Evolutionary conservation across 495 filamentous ascomycete species (phyloP).

Genomic region (Rhypophila decipiens): DNA sequence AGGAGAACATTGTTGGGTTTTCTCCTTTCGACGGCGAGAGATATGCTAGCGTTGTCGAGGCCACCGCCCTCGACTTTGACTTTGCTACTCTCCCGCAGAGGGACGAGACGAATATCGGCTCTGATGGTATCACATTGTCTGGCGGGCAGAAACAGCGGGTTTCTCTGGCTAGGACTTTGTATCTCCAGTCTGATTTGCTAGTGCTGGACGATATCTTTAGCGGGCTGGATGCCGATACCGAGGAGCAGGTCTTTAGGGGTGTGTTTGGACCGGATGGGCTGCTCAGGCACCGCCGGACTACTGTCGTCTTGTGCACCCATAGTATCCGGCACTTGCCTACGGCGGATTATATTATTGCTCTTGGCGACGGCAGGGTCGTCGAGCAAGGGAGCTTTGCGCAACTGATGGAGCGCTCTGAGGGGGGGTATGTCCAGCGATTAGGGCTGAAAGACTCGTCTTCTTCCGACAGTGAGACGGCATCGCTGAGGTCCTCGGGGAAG

Average conservation of each 20-base stretch:
- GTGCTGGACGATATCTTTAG: constrained; percentile 50
- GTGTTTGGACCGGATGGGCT: constrained; percentile 33
- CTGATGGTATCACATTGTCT: constrained; percentile 56
- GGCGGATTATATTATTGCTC: constrained; percentile 44
- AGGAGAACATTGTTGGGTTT: constrained; percentile 28
- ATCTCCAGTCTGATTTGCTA: constrained; percentile 19
- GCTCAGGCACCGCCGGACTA: constrained; percentile 15
- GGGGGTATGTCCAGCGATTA: background rate
- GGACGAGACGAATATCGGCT: constrained; percentile 56
- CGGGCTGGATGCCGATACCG: constrained; percentile 56
- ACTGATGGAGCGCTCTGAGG: background rate
- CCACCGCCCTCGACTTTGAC: constrained; percentile 55
- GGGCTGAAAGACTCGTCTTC: background rate
- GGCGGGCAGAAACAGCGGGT: constrained; percentile 64
- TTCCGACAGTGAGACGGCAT: constrained; percentile 32
- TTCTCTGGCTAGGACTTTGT: constrained; percentile 25
- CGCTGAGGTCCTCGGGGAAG: constrained; percentile 35
- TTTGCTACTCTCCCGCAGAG: constrained; percentile 25
- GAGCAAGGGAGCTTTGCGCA: constrained; percentile 23
- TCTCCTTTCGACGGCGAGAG: constrained; percentile 45
- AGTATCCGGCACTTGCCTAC: constrained; percentile 33
- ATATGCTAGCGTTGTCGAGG: constrained; percentile 57
- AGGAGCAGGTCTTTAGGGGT: constrained; percentile 51
- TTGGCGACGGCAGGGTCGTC: constrained; percentile 16
- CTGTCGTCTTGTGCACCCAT: constrained; percentile 22